Base-by-base conservation (phyloP, 371 early-diverging fungal genomes). In the Cokeromyces recurvatus region DNA sequence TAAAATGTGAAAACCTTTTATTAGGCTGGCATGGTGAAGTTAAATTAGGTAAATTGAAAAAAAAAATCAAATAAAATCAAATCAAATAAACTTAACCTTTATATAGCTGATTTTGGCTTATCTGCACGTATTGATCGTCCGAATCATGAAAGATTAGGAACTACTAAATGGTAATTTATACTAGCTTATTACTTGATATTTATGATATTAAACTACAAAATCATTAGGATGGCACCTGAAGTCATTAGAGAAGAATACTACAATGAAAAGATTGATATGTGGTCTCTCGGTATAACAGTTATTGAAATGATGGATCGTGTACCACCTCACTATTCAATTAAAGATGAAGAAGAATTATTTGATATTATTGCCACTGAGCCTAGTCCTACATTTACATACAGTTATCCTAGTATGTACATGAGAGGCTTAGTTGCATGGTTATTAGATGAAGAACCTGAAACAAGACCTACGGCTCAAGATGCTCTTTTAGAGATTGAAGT, bases 221-320 rank as follows among this genome's bases (percentile, higher is more conserved):
- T 29, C 29, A 25, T 39, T 44, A 60, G 61, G 65, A 74, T 74
- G 75, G 66, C 75, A 14, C 75, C 75, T 21, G 75, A 74, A 56
- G 75, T 74, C n/a, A 71, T 74, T 38, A 62, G 71, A 34, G 68
- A 74, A 55, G 51, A 66, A 38, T 55, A 51, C 22, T 74, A 74
- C 32, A 57, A 59, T 43, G 71, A 70, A 59, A 74, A 68, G 46
- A 71, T 74, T 49, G 75, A 74, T 50, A 57, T 74, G 64, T 74
- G 75, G 75, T 74, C 75, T 15, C 57, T 74, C 15, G 75, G 75
- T 27, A 74, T 74, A 42, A 68, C 71, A 9, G 51, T 71, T 25
- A 74, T 74, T 59, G 73, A 73, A 49, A 73, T 73, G 73, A 73
- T 73, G 73, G 73, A 73, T 41, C 66, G 73, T 40, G 73, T 73